These are phyloP conservation scores for Populus tomentosa DNA, from an alignment of 441 rosid genomes.

Conservation along the genomic window DNA sequence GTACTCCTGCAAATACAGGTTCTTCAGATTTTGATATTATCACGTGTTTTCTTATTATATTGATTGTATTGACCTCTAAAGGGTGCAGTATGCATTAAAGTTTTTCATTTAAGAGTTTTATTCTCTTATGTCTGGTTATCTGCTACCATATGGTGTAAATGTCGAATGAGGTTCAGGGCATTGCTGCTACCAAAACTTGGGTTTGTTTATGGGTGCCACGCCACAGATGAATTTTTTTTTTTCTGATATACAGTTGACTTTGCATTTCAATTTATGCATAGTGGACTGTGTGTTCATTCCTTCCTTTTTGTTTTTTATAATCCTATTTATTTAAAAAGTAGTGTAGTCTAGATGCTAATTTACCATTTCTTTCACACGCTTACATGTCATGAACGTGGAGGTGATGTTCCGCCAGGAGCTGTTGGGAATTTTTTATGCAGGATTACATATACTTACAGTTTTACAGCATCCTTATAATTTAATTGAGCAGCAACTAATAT, in stretches of 20 bases:
- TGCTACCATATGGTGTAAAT: too few species aligned
- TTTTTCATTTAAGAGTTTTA: background rate
- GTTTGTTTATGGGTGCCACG: background rate
- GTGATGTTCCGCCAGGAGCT: background rate
- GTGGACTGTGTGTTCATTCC: background rate
- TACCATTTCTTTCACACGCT: background rate
- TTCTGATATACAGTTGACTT: background rate
- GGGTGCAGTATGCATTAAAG: background rate
- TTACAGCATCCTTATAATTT: background rate
- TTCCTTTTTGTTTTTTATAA: too few species aligned
- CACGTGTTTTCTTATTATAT: background rate
- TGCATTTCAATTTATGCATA: background rate
- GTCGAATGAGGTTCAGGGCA: too few species aligned
- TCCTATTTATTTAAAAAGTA: background rate
- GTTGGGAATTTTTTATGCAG: background rate
- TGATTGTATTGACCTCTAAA: background rate
- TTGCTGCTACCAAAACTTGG: background rate
- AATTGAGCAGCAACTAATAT: too few species aligned
- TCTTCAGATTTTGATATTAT: background rate
- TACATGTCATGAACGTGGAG: background rate
- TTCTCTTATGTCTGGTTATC: too few species aligned
- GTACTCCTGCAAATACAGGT: conserved; percentile 53
- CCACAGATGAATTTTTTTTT: background rate
- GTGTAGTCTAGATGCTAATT: background rate
- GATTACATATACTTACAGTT: background rate